phyloP scores from a whole-genome alignment of 2,329 filamentous ascomycete genomes.

The Dactylella cylindrospora region DNA sequence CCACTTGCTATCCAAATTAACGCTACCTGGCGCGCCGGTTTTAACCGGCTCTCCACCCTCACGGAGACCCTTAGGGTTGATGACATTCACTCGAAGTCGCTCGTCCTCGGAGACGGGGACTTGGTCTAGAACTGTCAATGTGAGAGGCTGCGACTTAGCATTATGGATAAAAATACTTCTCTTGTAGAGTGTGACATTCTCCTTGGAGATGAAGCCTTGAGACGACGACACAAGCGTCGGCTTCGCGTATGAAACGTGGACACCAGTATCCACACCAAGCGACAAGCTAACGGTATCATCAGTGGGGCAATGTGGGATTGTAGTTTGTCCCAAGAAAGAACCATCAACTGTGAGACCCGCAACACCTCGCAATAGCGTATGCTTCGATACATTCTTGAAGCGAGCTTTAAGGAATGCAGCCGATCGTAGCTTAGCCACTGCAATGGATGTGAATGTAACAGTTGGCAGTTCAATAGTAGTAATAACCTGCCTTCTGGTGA shows the following conservation, averaged over 20 bases:
- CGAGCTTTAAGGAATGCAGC: conserved; percentile 63
- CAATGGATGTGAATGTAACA: conserved; percentile 60
- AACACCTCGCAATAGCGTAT: conserved; percentile 61
- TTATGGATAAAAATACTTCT: conserved; percentile 46
- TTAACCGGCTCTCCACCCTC: conserved; percentile 52
- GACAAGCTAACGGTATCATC: conserved; percentile 60
- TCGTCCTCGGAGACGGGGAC: conserved; percentile 65
- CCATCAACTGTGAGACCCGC: conserved; percentile 65
- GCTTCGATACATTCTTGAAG: conserved; percentile 60
- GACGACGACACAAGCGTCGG: conserved; percentile 56
- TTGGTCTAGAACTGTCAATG: conserved; percentile 62
- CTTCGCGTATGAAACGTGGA: conserved; percentile 61
- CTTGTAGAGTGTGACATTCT: conserved; percentile 45
- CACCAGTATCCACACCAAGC: conserved; percentile 63
- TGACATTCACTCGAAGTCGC: conserved; percentile 58
- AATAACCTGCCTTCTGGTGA: conserved; percentile 62
- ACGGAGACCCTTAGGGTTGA: conserved; percentile 57
- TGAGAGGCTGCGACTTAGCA: conserved; percentile 51
- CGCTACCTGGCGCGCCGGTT: conserved; percentile 50
- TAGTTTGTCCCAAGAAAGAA: conserved; percentile 62
- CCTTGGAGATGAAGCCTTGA: conserved; percentile 46
- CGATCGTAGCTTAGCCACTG: conserved; percentile 64
- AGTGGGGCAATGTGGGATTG: conserved; percentile 60
- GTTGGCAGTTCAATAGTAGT: conserved; percentile 59
- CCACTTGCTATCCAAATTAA: conserved; percentile 54